Percentiles rank a stretch among this genome's conserved stretches.
phyloP scores from a whole-genome alignment of 441 rosid species.

The Pelargonium fulgidum region DNA sequence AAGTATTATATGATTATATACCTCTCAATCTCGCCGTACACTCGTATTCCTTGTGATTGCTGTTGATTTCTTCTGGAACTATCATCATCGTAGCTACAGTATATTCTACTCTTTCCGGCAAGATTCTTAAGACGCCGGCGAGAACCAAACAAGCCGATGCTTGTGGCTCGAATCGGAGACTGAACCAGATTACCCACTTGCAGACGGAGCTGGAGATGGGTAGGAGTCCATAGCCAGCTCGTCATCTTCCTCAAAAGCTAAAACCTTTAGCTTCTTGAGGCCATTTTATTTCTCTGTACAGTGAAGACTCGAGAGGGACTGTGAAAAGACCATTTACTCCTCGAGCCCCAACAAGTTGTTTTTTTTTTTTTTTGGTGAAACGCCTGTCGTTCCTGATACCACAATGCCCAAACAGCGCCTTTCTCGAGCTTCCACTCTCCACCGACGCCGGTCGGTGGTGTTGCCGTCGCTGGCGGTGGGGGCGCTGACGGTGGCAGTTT shows the following conservation, averaged over 20 bases:
- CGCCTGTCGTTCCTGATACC: neutral
- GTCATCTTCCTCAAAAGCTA: too few species aligned
- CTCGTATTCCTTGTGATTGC: constrained; percentile 47
- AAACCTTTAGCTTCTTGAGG: too few species aligned
- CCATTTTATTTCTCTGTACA: too few species aligned
- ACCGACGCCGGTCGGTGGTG: neutral
- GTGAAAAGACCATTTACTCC: neutral
- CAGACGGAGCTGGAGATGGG: constrained; percentile 16
- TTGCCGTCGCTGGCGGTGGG: neutral
- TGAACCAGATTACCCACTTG: constrained; percentile 10
- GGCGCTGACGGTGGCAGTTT: neutral
- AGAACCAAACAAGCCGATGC: neutral
- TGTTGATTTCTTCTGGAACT: constrained; percentile 30
- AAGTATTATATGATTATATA: constrained; percentile 8
- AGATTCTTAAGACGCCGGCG: neutral
- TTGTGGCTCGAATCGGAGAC: neutral
- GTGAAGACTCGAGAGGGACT: neutral
- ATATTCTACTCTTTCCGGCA: constrained; percentile 16
- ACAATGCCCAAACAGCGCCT: neutral
- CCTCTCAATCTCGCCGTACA: constrained; percentile 85
- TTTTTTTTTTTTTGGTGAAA: neutral
- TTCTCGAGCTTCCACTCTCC: neutral
- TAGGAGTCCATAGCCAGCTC: neutral
- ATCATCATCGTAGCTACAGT: constrained; percentile 30
- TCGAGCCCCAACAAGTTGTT: neutral